Base-by-base conservation (phyloP, 139 green algal species). In the Astrephomene gubernaculifera region DNA sequence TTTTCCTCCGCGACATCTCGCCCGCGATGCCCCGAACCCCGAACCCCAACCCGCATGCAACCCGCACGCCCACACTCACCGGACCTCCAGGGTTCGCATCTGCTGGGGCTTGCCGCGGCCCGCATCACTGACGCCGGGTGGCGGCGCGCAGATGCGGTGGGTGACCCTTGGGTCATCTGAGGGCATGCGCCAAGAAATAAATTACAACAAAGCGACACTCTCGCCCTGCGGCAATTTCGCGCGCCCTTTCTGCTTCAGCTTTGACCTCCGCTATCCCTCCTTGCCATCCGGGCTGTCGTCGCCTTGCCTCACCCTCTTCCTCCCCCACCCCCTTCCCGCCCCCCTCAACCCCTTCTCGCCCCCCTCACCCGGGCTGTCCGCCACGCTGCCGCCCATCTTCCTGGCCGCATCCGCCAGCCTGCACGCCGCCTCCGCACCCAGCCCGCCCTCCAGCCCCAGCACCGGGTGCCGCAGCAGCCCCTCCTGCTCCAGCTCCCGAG, bases 141-240 rank as follows among this genome's bases (percentile, higher is more conserved):
- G 95, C 4, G 95, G 94, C 27, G 63, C 60, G 69, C 92, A 92
- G 61, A 98, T 90, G 3, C 96, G 90, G 83, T 98, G 93, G 0
- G 94, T 96, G 21, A 96, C 84, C 12, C 81, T 86, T 17, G 71
- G 41, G 67, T 91, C 87, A 45, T 90, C 91, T 93, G 89, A 71
- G 70, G 53, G 45, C n/a, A n/a, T n/a, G n/a, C n/a, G n/a, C n/a
- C n/a, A n/a, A n/a, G n/a, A n/a, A n/a, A n/a, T n/a, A n/a, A n/a
- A n/a, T n/a, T n/a, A n/a, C n/a, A n/a, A n/a, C n/a, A n/a, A n/a
- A n/a, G n/a, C n/a, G n/a, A n/a, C n/a, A n/a, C n/a, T n/a, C n/a
- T n/a, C n/a, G n/a, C n/a, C n/a, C n/a, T n/a, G n/a, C n/a, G n/a
- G n/a, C n/a, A n/a, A n/a, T n/a, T n/a, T n/a, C n/a, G n/a, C n/a